Evolutionary conservation across 768 basidiomycete species (phyloP).

Genomic region (Cystobasidium tubakii): DNA sequence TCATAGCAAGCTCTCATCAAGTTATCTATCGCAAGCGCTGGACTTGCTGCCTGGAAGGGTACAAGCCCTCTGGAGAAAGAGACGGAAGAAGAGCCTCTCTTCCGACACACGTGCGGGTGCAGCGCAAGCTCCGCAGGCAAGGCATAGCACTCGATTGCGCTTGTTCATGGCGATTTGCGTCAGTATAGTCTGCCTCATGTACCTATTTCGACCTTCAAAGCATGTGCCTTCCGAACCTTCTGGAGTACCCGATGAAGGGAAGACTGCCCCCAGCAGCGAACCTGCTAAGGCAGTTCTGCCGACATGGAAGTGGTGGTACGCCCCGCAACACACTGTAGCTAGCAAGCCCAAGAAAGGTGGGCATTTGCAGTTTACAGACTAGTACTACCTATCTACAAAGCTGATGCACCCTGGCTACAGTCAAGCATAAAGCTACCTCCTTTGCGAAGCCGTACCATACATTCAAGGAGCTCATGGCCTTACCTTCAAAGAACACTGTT

Average conservation of each 20-base stretch:
- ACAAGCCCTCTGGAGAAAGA: background rate
- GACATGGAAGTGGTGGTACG: background rate
- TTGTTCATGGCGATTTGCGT: background rate
- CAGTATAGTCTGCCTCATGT: background rate
- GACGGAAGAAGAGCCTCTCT: background rate
- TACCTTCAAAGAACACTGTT: conserved; percentile 6
- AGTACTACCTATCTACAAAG: background rate
- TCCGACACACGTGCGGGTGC: background rate
- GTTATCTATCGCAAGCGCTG: background rate
- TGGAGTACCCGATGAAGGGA: background rate
- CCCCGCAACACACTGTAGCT: background rate
- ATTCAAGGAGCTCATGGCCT: conserved; percentile 1
- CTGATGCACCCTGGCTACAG: background rate
- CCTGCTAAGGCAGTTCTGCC: background rate
- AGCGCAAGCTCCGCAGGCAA: background rate
- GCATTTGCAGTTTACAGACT: background rate
- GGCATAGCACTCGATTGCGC: background rate
- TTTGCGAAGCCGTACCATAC: conserved; percentile 2
- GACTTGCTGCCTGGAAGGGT: background rate
- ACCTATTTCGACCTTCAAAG: background rate
- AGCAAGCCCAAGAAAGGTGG: background rate
- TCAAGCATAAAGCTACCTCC: conserved; percentile 1
- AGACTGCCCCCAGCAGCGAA: background rate
- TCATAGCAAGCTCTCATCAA: background rate
- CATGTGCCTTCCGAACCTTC: background rate